A percentile compares a stretch with the other conserved stretches of the same genome.
Conservation (phyloP, 371 early-diverging fungal genomes). For the Funneliformis caledonium region DNA sequence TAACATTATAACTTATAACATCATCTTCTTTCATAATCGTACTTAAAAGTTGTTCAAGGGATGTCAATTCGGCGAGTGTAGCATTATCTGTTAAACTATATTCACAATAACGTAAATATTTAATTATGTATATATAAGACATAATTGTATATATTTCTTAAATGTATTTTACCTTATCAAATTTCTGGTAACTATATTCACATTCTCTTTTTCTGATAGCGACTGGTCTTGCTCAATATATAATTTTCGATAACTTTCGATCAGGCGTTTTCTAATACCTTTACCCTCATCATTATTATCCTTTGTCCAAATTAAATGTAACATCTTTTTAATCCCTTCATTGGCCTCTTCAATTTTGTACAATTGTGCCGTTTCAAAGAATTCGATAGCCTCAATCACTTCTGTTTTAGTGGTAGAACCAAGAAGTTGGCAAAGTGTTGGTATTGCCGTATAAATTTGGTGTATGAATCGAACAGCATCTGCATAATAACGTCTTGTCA, state of each 20-base stretch:
- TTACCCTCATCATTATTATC: slow-evolving; percentile 83
- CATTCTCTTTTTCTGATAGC: slow-evolving; percentile 61
- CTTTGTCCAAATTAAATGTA: slow-evolving; percentile 94
- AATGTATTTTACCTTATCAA: slow-evolving; percentile 19
- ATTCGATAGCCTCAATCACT: slow-evolving; percentile 93
- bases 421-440: slow-evolving; percentile 80
- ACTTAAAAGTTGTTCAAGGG: slow-evolving; percentile 87
- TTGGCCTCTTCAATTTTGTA: slow-evolving; percentile 82
- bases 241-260: slow-evolving; percentile 78
- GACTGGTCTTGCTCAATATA: slow-evolving; percentile 75
- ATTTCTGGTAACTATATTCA: slow-evolving; percentile 47
- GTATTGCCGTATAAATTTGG: slow-evolving; percentile 74
- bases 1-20: slow-evolving; percentile 66
- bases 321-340: slow-evolving; percentile 91
- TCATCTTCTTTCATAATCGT: slow-evolving; percentile 68
- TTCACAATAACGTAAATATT: neutral
- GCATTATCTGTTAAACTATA: slow-evolving; percentile 78
- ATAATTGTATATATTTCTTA: neutral
- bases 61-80: slow-evolving; percentile 90
- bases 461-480: slow-evolving; percentile 86
- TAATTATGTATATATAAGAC: neutral
- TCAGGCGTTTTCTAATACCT: slow-evolving; percentile 76
- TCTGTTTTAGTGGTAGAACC: slow-evolving; percentile 90
- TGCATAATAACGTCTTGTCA: slow-evolving; percentile 78
- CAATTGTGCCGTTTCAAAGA: slow-evolving; percentile 82